Conservation (phyloP, 768 basidiomycete species). For the Suillus hirtellus region DNA sequence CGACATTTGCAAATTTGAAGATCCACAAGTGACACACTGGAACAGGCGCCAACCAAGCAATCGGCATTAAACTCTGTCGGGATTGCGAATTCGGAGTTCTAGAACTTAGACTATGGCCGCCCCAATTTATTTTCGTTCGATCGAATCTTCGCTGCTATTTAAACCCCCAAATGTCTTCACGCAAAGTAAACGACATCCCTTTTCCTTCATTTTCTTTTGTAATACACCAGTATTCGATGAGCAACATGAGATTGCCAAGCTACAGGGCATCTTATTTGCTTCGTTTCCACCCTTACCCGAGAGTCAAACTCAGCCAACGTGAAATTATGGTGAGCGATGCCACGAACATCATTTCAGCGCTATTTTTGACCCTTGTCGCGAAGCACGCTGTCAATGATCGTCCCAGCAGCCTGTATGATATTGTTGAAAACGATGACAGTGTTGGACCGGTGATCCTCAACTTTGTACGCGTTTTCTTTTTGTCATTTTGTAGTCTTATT, state of each 20-base stretch:
- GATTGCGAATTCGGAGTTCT: conserved; percentile 10
- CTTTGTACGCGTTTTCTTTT: background rate
- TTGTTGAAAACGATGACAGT: background rate
- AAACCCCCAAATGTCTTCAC: background rate
- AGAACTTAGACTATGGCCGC: background rate
- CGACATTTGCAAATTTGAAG: conserved; percentile 1
- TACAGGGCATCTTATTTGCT: conserved; percentile 16
- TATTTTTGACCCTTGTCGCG: conserved; percentile 4
- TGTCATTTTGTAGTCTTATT: background rate
- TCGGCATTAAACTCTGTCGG: conserved; percentile 7
- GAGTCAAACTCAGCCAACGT: conserved; percentile 9
- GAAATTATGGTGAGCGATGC: conserved; percentile 10
- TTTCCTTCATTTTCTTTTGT: conserved; percentile 2
- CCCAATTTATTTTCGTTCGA: conserved; percentile 2
- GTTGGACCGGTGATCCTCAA: background rate
- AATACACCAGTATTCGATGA: background rate
- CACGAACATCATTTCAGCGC: background rate
- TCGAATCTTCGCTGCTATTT: conserved; percentile 7
- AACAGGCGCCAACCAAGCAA: conserved; percentile 2
- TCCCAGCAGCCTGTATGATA: background rate
- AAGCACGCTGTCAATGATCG: background rate
- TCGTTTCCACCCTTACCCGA: conserved; percentile 17
- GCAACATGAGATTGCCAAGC: conserved; percentile 9
- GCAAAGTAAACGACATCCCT: background rate
- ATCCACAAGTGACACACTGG: background rate